Base-by-base conservation (phyloP, 2,329 filamentous ascomycete species). In the Monosporascus sp. region DNA sequence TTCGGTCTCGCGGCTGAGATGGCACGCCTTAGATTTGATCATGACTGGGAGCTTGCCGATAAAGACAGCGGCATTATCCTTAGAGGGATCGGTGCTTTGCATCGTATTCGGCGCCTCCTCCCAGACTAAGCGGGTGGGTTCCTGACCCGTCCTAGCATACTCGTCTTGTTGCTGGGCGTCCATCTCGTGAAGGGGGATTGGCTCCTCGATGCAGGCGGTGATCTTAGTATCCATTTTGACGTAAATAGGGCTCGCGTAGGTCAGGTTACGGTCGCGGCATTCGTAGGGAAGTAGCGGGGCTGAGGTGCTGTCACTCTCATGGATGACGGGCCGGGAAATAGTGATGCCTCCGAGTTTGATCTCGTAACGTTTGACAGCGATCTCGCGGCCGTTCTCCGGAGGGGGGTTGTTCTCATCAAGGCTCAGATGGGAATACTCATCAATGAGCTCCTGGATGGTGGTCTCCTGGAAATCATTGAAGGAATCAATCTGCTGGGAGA, bases 11-110 rank as follows among this genome's bases (percentile, higher is more conserved):
- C 88, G 86, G 61, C 88, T 88, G 61, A 99, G 74, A 60, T 95
- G 90, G 72, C 94, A 99, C 63, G 96, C 94, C 71, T 93, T 90
- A 31, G 92, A 97, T 75, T 97, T 96, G 63, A 99, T 81, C 94
- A 99, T 99, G 67, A 97, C 91, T 3, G 94, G 94, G 63, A 99
- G 81, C 70, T 96, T 96, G 62, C 94, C 94, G 57, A 97, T 90
- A 70, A 95, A 97, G 38, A 97, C 87, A 64, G 85, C 82, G 56
- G 82, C 80, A 65, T 85, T 81, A 20, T 80, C 77, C 53, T 81
- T 75, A n/a, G 80, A 78, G 14, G 70, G 72, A 49, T 79, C 75
- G 14, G 74, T 70, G 22, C 82, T 79, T 20, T 78, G 76, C 31
- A 79, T 75, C 17, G 72, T 70, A 17, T 70, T 70, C 54, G 81